A percentile compares a stretch with the other conserved stretches of the same genome.
phyloP scores from a whole-genome alignment of 2,329 filamentous ascomycete species.

The Nemania sp. region DNA sequence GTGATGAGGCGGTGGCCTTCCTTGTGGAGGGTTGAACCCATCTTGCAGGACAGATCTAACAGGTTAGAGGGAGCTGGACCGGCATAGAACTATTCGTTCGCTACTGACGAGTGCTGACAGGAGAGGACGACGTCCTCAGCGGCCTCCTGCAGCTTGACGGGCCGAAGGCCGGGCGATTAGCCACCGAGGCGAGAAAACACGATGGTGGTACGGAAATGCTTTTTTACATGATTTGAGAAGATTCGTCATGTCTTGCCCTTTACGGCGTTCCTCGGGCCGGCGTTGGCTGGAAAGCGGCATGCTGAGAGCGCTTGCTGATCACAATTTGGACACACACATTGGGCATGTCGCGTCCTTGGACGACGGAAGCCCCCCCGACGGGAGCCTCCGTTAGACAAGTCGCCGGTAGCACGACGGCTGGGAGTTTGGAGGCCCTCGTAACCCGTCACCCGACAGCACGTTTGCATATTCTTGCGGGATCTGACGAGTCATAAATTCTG shows the following conservation, averaged over 20 bases:
- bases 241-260: slow-evolving; percentile 11
- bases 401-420: slow-evolving; percentile 18
- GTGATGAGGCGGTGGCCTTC: slow-evolving; percentile 1
- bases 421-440: slow-evolving; percentile 17
- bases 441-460: slow-evolving; percentile 22
- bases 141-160: slow-evolving; percentile 25
- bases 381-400: neutral
- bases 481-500: slow-evolving; percentile 14
- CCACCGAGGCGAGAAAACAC: slow-evolving; percentile 1
- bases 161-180: slow-evolving; percentile 16
- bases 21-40: slow-evolving; percentile 23
- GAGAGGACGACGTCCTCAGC: neutral
- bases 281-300: slow-evolving; percentile 3
- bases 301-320: slow-evolving; percentile 6
- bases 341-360: slow-evolving; percentile 4
- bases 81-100: slow-evolving; percentile 3
- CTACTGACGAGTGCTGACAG: slow-evolving; percentile 7
- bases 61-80: slow-evolving; percentile 13
- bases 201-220: slow-evolving; percentile 5
- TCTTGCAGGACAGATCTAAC: slow-evolving; percentile 29
- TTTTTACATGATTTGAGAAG: neutral
- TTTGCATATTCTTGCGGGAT: slow-evolving; percentile 22
- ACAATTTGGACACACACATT: neutral
- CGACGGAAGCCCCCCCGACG: neutral
- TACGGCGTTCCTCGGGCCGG: neutral